Evolutionary conservation across 176 grass and related monocot species (phyloP).

Genomic region (Bolboschoenus planiculmis): DNA sequence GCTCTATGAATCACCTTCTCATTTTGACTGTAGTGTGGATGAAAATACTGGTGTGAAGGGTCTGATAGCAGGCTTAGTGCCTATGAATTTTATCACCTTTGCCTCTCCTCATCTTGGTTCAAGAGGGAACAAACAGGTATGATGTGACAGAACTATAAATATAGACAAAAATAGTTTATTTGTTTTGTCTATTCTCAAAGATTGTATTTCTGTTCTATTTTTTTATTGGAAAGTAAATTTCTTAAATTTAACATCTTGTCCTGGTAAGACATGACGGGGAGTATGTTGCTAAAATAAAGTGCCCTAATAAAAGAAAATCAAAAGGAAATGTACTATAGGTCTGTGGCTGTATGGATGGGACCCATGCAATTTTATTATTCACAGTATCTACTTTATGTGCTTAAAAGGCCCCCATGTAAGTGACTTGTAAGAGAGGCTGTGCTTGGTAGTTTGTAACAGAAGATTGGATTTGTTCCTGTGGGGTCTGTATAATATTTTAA

Average conservation of each 20-base stretch:
- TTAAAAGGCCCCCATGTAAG: background rate
- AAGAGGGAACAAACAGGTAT: slow-evolving; percentile 92
- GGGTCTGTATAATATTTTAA: background rate
- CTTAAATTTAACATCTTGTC: background rate
- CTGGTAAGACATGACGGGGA: background rate
- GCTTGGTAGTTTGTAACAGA: background rate
- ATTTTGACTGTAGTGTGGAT: slow-evolving; percentile 28
- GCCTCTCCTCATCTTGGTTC: slow-evolving; percentile 97
- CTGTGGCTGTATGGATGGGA: background rate
- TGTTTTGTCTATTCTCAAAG: background rate
- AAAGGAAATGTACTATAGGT: background rate
- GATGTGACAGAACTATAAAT: background rate
- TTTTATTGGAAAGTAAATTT: background rate
- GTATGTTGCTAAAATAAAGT: background rate
- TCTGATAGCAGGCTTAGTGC: slow-evolving; percentile 71
- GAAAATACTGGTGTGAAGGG: slow-evolving; percentile 35
- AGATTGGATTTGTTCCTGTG: background rate
- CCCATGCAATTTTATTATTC: background rate
- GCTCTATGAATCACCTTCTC: slow-evolving; percentile 53
- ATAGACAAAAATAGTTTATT: background rate
- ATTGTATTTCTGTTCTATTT: background rate
- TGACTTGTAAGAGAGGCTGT: background rate
- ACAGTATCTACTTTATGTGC: background rate
- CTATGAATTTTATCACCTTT: slow-evolving; percentile 99
- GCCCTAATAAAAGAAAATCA: background rate